These are phyloP conservation scores for Nemania diffusa DNA, from an alignment of 2,329 filamentous ascomycete species.

Conservation along the genomic window DNA sequence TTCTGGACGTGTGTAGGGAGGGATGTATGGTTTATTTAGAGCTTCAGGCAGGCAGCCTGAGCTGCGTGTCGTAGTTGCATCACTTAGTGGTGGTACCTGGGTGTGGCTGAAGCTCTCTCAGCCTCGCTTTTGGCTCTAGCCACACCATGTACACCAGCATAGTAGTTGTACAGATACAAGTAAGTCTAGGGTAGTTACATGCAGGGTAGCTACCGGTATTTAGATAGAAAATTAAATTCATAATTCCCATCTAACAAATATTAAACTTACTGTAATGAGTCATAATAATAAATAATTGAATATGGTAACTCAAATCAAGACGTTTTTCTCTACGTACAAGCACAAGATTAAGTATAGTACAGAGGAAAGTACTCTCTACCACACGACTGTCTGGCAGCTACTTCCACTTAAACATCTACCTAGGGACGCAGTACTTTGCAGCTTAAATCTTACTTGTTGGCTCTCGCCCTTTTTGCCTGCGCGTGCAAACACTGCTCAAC, in stretches of 20 bases:
- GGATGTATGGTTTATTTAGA: slow-evolving; percentile 26
- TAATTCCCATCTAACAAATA: too few species aligned
- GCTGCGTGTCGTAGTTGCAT: slow-evolving; percentile 47
- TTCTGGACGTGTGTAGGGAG: slow-evolving; percentile 34
- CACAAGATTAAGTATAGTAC: too few species aligned
- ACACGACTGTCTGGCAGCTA: neutral
- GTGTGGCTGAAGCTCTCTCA: slow-evolving; percentile 28
- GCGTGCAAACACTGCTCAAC: neutral
- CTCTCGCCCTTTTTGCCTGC: neutral
- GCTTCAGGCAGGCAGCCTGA: slow-evolving; percentile 45
- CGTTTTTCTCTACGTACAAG: too few species aligned
- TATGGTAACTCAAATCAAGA: too few species aligned
- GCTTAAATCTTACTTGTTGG: neutral
- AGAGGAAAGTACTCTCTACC: too few species aligned
- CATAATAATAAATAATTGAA: too few species aligned
- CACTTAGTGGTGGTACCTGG: slow-evolving; percentile 7
- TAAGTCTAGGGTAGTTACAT: too few species aligned
- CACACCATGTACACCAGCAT: slow-evolving; percentile 12
- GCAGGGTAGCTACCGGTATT: too few species aligned
- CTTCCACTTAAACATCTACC: neutral
- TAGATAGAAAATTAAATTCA: too few species aligned
- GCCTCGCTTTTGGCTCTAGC: slow-evolving; percentile 17
- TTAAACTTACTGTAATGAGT: too few species aligned
- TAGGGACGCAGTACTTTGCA: neutral
- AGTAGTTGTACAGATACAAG: too few species aligned